phyloP scores from a whole-genome alignment of 352 stramenopile genomes.

The Globisporangium rhizosaccharum region DNA sequence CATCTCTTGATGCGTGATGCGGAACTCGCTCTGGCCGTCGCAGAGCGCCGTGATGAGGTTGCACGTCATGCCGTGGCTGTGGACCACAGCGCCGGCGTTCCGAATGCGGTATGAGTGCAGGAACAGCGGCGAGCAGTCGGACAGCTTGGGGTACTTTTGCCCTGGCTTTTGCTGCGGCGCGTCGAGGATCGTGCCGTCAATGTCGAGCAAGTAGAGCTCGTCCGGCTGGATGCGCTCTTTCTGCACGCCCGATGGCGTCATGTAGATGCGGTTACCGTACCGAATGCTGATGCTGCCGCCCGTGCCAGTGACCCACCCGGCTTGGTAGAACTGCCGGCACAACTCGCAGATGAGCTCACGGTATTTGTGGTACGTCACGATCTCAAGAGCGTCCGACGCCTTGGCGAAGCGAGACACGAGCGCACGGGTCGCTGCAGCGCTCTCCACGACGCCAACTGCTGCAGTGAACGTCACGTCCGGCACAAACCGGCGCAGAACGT shows the following conservation, averaged over 20 bases:
- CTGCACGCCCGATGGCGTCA: conserved; percentile 94
- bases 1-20: conserved; percentile 96
- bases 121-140: conserved; percentile 93
- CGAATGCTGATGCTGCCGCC: conserved; percentile 93
- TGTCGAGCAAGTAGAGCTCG: conserved; percentile 93
- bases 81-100: conserved; percentile 64
- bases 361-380: conserved; percentile 31
- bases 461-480: conserved; percentile 16
- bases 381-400: conserved; percentile 36
- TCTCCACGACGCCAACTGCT: conserved; percentile 14
- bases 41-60: conserved; percentile 90
- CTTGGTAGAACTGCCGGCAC: conserved; percentile 70
- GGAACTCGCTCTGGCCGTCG: conserved; percentile 75
- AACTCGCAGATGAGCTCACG: conserved; percentile 68
- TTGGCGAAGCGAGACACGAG: conserved; percentile 35
- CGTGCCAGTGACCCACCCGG: conserved; percentile 93
- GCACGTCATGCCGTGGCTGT: conserved; percentile 80
- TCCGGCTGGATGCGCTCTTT: conserved; percentile 95
- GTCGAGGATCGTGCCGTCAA: conserved; percentile 76
- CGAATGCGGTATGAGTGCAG: conserved; percentile 89
- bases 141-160: conserved; percentile 76
- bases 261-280: conserved; percentile 90
- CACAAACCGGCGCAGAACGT: conserved; percentile 45
- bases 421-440: conserved; percentile 3
- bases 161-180: conserved; percentile 36